Base-by-base conservation (phyloP, 2,329 filamentous ascomycete genomes). In the Penicillium capsulatum region DNA sequence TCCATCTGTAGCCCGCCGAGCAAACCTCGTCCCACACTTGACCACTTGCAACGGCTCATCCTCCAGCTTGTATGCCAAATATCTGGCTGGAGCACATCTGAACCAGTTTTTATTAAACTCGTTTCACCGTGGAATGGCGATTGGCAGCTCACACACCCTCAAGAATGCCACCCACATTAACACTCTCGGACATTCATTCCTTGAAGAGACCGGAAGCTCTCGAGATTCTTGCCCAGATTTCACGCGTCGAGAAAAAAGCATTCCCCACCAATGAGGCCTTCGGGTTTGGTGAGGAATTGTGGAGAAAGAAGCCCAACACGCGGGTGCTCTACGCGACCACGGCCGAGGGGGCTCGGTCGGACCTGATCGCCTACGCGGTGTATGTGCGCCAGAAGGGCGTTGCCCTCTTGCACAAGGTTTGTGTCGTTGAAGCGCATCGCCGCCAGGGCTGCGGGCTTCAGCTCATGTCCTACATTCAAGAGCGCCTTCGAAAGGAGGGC, bases 201-300 rank as follows among this genome's bases (percentile, higher is more conserved):
- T 57, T 66, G 40, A 47, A 51, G 34, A 59, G 57, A 46, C 49
- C 52, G 33, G 52, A 65, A 38, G 64, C 64, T 34, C 47, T 61
- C 8, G 55, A 61, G 37, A 60, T 64, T 51, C 58, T 68, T 42
- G 42, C 52, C 30, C 59, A 56, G 37, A 61, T 65, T 43, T 44
- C 62, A 42, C 61, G 61, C 44, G 54, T 72, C 27, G 73, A 76
- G 45, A 72, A 68, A 53, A 75, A 71, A 49, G 65, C 65, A 30
- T 76, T 77, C 45, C 69, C 74, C 1, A 56, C 70, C 26, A 73
- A 67, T 49, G 73, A 77, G 57, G 65, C 63, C n/a, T 69, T 75
- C 45, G 54, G 67, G 28, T 75, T 76, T 47, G 60, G 62, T 17
- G 54, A 62, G 8, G 70, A 73, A 39, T 55, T 75, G 11, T 66